These are phyloP conservation scores for Colletotrichum zoysiae DNA, from an alignment of 2,329 filamentous ascomycete genomes.

Conservation along the genomic window DNA sequence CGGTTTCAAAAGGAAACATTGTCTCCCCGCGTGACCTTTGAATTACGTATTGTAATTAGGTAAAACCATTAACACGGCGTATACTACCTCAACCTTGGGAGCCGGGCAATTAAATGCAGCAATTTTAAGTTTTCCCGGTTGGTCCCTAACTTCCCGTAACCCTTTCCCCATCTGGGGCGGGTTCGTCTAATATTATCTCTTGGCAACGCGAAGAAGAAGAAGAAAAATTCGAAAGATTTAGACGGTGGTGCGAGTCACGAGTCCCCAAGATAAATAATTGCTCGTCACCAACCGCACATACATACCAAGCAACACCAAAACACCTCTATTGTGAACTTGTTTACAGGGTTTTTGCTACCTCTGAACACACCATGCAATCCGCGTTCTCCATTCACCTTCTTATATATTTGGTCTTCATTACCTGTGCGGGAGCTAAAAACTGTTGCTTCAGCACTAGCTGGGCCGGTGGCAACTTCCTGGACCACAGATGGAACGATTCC, in stretches of 20 bases:
- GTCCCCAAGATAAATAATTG: not conserved
- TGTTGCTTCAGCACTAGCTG: constrained; percentile 23
- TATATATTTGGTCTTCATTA: not conserved
- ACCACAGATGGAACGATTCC: constrained; percentile 19
- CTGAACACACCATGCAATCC: constrained; percentile 4
- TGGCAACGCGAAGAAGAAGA: not conserved
- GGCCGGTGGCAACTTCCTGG: constrained; percentile 7
- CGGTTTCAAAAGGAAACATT: too few relatives aligned
- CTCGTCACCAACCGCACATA: not conserved
- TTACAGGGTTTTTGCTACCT: not conserved
- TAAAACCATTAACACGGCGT: not conserved
- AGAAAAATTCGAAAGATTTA: too few relatives aligned
- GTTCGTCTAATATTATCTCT: not conserved
- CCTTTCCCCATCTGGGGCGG: too few relatives aligned
- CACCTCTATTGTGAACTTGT: not conserved
- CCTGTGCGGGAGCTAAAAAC: constrained; percentile 6
- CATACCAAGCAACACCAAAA: not conserved
- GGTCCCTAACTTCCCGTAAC: too few relatives aligned
- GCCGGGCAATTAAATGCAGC: too few relatives aligned
- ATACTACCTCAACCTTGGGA: too few relatives aligned
- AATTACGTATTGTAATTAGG: too few relatives aligned
- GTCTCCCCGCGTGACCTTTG: too few relatives aligned
- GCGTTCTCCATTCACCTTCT: constrained; percentile 1
- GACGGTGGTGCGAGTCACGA: not conserved
- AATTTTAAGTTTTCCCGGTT: too few relatives aligned